Conservation (phyloP, 768 basidiomycete genomes). For the Trametes gibbosa region DNA sequence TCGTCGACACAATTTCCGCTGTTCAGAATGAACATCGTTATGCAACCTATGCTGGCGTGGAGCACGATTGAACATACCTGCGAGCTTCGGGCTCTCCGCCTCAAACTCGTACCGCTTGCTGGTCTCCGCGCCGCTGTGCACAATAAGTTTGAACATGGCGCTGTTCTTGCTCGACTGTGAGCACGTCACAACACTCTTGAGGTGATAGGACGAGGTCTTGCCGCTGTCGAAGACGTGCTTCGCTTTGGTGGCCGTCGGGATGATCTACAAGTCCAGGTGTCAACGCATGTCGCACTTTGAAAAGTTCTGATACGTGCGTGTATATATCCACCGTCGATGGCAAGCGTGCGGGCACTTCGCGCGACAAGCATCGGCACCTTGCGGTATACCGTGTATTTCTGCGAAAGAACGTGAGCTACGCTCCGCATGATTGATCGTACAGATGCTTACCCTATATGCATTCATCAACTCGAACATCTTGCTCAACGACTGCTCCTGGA, state of each 20-base stretch:
- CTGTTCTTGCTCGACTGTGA: slow-evolving; percentile 80
- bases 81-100: slow-evolving; percentile 80
- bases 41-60: background rate
- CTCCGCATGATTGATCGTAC: background rate
- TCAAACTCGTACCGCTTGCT: slow-evolving; percentile 98
- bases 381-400: slow-evolving; percentile 91
- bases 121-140: slow-evolving; percentile 62
- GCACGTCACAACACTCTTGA: slow-evolving; percentile 81
- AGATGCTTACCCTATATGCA: slow-evolving; percentile 72
- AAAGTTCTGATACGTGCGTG: slow-evolving; percentile 50
- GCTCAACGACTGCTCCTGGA: slow-evolving; percentile 54
- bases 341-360: slow-evolving; percentile 85
- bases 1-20: slow-evolving; percentile 79
- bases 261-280: slow-evolving; percentile 55
- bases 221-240: slow-evolving; percentile 85
- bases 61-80: slow-evolving; percentile 49
- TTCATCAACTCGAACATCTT: slow-evolving; percentile 75
- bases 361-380: slow-evolving; percentile 94
- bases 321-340: slow-evolving; percentile 93
- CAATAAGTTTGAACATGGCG: slow-evolving; percentile 84
- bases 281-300: background rate
- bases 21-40: background rate
- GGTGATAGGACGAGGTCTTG: slow-evolving; percentile 90
- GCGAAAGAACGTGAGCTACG: background rate
- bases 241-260: slow-evolving; percentile 77